These are phyloP conservation scores for Fusarium keratoplasticum DNA, from an alignment of 2,329 filamentous ascomycete genomes.

Conservation along the genomic window DNA sequence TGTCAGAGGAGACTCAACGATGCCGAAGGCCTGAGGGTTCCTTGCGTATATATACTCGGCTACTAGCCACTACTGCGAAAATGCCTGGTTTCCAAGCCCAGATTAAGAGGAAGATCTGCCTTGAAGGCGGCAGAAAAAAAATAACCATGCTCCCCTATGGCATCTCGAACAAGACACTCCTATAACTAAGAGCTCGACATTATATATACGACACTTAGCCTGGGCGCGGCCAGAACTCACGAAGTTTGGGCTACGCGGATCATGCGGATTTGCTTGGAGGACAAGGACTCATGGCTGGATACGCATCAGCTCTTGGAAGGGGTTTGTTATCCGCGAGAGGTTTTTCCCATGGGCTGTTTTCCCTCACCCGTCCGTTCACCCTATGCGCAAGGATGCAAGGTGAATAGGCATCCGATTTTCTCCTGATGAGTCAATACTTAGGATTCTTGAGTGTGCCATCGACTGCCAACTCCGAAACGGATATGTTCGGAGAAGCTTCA, in stretches of 20 bases:
- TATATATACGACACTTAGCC: not conserved
- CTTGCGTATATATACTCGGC: not conserved
- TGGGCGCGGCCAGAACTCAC: no score
- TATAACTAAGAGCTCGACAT: not conserved
- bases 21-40: not conserved
- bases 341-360: no score
- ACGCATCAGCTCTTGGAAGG: no score
- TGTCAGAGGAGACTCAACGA: not conserved
- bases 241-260: no score
- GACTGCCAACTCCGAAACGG: not conserved
- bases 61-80: not conserved
- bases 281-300: not conserved
- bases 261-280: not conserved
- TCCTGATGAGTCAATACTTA: not conserved
- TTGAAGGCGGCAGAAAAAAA: no score
- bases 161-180: rapidly evolving
- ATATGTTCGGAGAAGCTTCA: not conserved
- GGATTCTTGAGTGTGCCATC: not conserved
- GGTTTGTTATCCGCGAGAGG: no score
- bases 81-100: not conserved
- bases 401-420: not conserved
- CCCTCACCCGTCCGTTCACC: no score
- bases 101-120: no score
- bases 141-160: not conserved
- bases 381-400: no score